phyloP scores from a whole-genome alignment of 2,329 filamentous ascomycete genomes.

The Trichoderma gracile region DNA sequence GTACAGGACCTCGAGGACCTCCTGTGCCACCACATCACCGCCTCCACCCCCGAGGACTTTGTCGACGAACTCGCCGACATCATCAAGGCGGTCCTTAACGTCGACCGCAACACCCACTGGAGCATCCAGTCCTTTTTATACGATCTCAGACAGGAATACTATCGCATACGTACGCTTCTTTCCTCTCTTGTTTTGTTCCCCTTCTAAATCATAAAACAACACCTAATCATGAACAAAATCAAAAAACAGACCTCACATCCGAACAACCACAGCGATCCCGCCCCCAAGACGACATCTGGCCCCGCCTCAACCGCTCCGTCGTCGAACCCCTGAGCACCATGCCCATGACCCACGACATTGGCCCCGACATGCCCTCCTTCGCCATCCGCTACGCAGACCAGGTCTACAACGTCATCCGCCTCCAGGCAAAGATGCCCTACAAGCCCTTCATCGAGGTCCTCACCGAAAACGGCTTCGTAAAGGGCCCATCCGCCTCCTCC shows the following conservation, averaged over 20 bases:
- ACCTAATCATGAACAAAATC: background rate
- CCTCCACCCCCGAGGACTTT: background rate
- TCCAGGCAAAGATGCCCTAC: slow-evolving; percentile 11
- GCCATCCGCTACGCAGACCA: slow-evolving; percentile 17
- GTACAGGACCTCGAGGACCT: slow-evolving; percentile 20
- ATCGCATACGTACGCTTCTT: background rate
- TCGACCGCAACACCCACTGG: slow-evolving; percentile 14
- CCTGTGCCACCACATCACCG: slow-evolving; percentile 20
- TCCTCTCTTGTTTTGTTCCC: background rate
- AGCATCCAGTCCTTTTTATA: slow-evolving; percentile 22
- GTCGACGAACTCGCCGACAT: background rate
- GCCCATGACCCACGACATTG: slow-evolving; percentile 18
- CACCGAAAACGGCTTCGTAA: slow-evolving; percentile 6
- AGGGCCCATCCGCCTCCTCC: background rate
- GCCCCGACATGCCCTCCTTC: slow-evolving; percentile 1
- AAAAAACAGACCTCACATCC: slow-evolving; percentile 2
- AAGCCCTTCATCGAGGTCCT: slow-evolving; percentile 23
- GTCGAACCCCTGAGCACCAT: slow-evolving; percentile 15
- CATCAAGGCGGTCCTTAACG: slow-evolving; percentile 1
- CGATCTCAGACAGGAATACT: slow-evolving; percentile 20
- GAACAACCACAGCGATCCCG: background rate
- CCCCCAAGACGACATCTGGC: slow-evolving; percentile 19
- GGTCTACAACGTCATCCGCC: slow-evolving; percentile 19
- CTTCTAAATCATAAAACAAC: too few species aligned
- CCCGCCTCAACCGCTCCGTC: slow-evolving; percentile 11